Evolutionary conservation across 176 grass and related monocot species (phyloP).

Genomic region (Aegilops tauschii): DNA sequence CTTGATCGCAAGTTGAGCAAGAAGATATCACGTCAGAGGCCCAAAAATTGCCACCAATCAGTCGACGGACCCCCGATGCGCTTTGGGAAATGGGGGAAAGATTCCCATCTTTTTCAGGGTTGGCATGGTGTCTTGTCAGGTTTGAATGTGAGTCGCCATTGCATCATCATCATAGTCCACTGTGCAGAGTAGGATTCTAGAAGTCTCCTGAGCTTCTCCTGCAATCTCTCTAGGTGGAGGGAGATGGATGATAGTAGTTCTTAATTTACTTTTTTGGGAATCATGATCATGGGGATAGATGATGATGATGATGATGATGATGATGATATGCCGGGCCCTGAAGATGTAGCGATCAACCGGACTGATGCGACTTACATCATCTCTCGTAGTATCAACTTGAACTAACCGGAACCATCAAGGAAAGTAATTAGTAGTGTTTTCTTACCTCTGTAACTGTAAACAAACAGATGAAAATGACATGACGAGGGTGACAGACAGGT

Average conservation of each 20-base stretch:
- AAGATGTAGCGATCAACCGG: not conserved
- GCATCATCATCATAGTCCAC: not conserved
- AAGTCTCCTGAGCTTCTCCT: not conserved
- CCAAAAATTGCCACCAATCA: conserved; percentile 3
- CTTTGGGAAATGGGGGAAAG: conserved; percentile 26
- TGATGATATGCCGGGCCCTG: not conserved
- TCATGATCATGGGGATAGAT: not conserved
- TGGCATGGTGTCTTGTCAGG: not conserved
- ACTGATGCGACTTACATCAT: not conserved
- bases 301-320: too few relatives aligned
- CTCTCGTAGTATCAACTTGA: too few relatives aligned
- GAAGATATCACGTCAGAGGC: conserved; percentile 11
- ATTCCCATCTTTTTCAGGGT: conserved; percentile 25
- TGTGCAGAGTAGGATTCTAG: not conserved
- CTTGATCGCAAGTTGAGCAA: not conserved
- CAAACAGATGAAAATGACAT: conserved; percentile 20
- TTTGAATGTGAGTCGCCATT: not conserved
- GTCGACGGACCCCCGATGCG: not conserved
- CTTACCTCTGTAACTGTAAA: conserved; percentile 5
- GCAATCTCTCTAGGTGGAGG: not conserved
- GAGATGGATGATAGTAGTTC: too few relatives aligned
- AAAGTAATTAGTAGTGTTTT: not conserved
- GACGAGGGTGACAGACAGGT: not conserved
- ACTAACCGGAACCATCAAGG: not conserved
- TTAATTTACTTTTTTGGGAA: not conserved